These are phyloP conservation scores for Fusarium falciforme DNA, from an alignment of 2,329 filamentous ascomycete species.

Conservation along the genomic window DNA sequence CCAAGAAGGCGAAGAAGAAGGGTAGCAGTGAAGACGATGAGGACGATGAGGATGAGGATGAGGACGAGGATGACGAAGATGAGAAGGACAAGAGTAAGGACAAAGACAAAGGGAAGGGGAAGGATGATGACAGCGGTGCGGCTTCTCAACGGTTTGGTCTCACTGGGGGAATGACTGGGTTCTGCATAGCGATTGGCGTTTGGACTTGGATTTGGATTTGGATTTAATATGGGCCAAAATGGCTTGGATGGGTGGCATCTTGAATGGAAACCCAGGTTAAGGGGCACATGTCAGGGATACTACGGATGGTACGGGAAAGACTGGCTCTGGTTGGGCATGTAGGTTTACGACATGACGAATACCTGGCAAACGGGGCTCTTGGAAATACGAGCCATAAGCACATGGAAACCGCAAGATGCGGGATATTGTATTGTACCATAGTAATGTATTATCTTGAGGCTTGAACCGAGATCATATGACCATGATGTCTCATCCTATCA, in stretches of 20 bases:
- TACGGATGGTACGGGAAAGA: neutral
- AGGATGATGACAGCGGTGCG: constrained; percentile 39
- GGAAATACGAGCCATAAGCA: neutral
- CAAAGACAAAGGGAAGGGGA: constrained; percentile 31
- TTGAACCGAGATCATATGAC: neutral
- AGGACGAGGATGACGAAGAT: constrained; percentile 32
- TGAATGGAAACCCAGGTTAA: neutral
- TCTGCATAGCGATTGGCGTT: constrained; percentile 56
- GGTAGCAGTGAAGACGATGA: neutral
- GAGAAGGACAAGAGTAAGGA: constrained; percentile 29
- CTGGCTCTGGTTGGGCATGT: constrained; percentile 2
- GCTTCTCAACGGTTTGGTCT: constrained; percentile 18
- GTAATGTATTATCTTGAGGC: neutral
- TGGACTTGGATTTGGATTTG: constrained; percentile 51
- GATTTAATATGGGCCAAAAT: constrained; percentile 36
- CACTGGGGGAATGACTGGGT: constrained; percentile 33
- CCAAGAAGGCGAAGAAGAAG: constrained; percentile 14
- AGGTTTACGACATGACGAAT: neutral
- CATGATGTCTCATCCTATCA: neutral
- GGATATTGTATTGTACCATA: neutral
- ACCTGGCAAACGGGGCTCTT: constrained; percentile 6
- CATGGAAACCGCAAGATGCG: neutral
- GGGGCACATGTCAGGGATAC: neutral
- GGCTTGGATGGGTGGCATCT: neutral
- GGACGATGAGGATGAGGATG: neutral